Percentiles rank a stretch among this genome's conserved stretches.
Conservation (phyloP, 768 basidiomycete species). For the Porphyrellus cyaneotinctus region DNA sequence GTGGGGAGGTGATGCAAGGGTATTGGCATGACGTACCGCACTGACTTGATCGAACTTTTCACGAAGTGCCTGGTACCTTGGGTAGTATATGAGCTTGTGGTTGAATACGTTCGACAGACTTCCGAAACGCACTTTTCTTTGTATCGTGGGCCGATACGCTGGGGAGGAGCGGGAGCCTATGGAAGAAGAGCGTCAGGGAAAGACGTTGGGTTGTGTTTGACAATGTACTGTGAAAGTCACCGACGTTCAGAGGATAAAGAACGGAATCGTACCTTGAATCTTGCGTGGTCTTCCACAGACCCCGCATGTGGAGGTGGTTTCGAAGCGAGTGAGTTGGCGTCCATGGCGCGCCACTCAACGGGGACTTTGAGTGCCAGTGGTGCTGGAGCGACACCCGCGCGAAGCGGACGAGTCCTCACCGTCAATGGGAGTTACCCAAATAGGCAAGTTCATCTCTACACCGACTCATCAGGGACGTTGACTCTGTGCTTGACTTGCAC, state of each 20-base stretch:
- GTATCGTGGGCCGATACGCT: constrained; percentile 24
- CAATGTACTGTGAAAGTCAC: not conserved
- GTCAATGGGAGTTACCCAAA: not conserved
- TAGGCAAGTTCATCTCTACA: not conserved
- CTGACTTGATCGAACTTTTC: constrained; percentile 34
- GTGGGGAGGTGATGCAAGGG: not conserved
- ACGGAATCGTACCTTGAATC: constrained; percentile 23
- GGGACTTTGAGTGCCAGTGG: not conserved
- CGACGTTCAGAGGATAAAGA: not conserved
- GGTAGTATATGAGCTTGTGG: not conserved
- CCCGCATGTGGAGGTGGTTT: constrained; percentile 10
- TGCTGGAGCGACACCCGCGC: not conserved
- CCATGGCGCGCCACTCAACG: constrained; percentile 14
- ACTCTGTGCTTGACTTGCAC: too few relatives aligned
- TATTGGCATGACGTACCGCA: constrained; percentile 19
- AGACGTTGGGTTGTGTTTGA: not conserved
- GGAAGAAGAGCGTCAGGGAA: not conserved
- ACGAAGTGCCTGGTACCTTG: constrained; percentile 29
- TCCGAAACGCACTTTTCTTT: constrained; percentile 27
- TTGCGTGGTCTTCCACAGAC: constrained; percentile 22
- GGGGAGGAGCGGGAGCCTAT: constrained; percentile 13
- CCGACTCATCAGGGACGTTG: too few relatives aligned
- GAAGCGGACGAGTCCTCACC: not conserved
- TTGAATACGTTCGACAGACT: not conserved
- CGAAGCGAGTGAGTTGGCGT: constrained; percentile 6